Conservation (phyloP, 257 asterid species). For the Ilex aquifolium region DNA sequence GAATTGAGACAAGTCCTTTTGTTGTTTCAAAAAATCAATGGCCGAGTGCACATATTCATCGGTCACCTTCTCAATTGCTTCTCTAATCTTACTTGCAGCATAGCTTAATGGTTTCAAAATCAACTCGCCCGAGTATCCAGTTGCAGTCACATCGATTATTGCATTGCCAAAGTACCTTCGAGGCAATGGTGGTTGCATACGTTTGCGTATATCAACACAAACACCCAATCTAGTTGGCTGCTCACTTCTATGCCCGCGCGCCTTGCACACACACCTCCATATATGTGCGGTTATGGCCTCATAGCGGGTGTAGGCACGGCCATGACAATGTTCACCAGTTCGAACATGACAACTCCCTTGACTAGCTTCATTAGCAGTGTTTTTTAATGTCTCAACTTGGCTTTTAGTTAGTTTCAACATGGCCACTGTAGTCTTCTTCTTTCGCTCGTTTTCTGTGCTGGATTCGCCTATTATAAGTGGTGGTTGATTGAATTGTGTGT, state of each 20-base stretch:
- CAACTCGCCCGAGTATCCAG: slow-evolving; percentile 33
- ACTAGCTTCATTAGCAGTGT: slow-evolving; percentile 19
- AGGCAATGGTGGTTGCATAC: slow-evolving; percentile 41
- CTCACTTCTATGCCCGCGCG: slow-evolving; percentile 26
- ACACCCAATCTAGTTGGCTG: slow-evolving; percentile 39
- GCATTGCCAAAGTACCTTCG: slow-evolving; percentile 55
- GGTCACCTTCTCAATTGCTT: slow-evolving; percentile 31
- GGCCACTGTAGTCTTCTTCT: slow-evolving; percentile 18
- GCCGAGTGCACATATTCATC: slow-evolving; percentile 38
- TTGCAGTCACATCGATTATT: slow-evolving; percentile 31
- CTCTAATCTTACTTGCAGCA: slow-evolving; percentile 35
- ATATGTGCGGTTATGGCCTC: slow-evolving; percentile 48
- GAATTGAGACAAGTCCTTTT: slow-evolving; percentile 27
- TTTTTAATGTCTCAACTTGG: slow-evolving; percentile 32
- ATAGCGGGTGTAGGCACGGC: slow-evolving; percentile 33
- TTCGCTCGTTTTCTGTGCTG: slow-evolving; percentile 19
- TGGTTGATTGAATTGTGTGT: slow-evolving; percentile 29
- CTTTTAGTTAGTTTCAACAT: slow-evolving; percentile 28
- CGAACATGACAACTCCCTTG: no score
- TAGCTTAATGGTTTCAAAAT: slow-evolving; percentile 25
- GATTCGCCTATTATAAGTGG: slow-evolving; percentile 27
- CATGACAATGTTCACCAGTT: no score
- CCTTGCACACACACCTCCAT: slow-evolving; percentile 48
- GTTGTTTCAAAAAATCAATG: slow-evolving; percentile 34
- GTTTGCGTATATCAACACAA: slow-evolving; percentile 41